These are phyloP conservation scores for Capsicum chinense DNA, from an alignment of 257 asterid genomes.

Conservation along the genomic window DNA sequence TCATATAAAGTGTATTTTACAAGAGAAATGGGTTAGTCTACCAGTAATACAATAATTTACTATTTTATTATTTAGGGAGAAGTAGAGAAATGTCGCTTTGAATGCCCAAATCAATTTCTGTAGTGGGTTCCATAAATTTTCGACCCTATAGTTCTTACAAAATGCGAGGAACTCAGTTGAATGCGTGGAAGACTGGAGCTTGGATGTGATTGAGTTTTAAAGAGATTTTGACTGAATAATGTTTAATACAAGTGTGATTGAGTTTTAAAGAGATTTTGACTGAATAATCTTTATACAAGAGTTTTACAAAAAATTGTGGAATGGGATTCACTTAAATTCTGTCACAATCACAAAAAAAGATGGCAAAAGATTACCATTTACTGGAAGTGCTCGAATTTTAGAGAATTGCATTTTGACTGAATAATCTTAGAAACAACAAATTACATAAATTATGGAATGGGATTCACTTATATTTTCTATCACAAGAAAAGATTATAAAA, in stretches of 20 bases:
- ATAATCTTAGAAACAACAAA: constrained; percentile 18
- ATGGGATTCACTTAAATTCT: background rate
- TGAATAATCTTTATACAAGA: constrained; percentile 7
- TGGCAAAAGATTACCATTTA: background rate
- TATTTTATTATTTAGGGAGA: constrained; percentile 3
- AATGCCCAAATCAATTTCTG: background rate
- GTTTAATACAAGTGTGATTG: background rate
- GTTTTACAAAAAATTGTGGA: constrained; percentile 10
- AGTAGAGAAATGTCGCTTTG: background rate
- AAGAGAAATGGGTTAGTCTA: constrained; percentile 4
- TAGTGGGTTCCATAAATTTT: constrained; percentile 11
- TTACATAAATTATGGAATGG: background rate
- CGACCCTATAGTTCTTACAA: background rate
- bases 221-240: constrained; percentile 13
- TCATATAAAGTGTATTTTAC: constrained; percentile 11
- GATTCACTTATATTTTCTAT: background rate
- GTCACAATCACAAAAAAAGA: constrained; percentile 1
- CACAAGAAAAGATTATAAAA: background rate
- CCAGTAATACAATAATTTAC: background rate
- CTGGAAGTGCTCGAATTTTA: background rate
- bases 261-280: background rate
- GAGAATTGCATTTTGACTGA: constrained; percentile 15
- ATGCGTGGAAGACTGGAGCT: background rate
- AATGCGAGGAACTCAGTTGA: constrained; percentile 1
- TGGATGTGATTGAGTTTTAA: background rate